These are phyloP conservation scores for Trichoderma reesei DNA, from an alignment of 495 filamentous ascomycete genomes.

Conservation along the genomic window DNA sequence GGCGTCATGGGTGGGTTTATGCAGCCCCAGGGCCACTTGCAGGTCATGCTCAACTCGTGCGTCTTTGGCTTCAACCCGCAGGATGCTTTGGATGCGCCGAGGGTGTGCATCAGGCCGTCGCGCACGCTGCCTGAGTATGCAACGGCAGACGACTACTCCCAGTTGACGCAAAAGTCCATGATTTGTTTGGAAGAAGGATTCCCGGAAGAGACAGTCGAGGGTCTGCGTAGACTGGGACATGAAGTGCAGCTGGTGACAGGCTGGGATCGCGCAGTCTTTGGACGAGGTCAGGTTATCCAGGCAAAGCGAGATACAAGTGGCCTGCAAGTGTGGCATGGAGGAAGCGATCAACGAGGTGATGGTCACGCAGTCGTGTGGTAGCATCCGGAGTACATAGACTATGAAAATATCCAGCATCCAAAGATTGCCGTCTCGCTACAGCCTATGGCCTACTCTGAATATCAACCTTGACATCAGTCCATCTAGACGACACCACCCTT, in stretches of 20 bases:
- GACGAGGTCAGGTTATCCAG: conserved; percentile 81
- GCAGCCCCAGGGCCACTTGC: conserved; percentile 97
- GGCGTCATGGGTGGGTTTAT: conserved; percentile 99
- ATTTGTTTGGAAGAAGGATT: conserved; percentile 87
- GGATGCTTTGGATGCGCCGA: conserved; percentile 79
- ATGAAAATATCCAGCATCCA: not conserved
- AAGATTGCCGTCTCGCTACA: too few species aligned
- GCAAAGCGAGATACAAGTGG: conserved; percentile 55
- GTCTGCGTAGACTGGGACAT: conserved; percentile 63
- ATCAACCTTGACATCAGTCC: not conserved
- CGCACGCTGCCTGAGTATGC: conserved; percentile 42
- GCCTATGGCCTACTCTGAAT: not conserved
- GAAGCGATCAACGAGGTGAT: conserved; percentile 87
- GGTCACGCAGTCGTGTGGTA: conserved; percentile 63
- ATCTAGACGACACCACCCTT: not conserved
- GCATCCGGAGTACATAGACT: not conserved
- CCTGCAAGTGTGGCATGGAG: conserved; percentile 66
- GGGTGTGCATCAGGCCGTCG: conserved; percentile 69
- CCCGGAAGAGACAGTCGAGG: conserved; percentile 50
- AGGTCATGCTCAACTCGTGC: conserved; percentile 84
- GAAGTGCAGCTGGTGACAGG: conserved; percentile 57
- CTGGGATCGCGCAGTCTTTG: conserved; percentile 65
- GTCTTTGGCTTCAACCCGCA: conserved; percentile 76
- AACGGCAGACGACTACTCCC: conserved; percentile 12
- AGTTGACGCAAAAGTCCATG: conserved; percentile 15